Evolutionary conservation across 352 stramenopile genomes (phyloP), one percentile per base, ranked within the genome.

Genomic region (Elongisporangium senticosum): DNA sequence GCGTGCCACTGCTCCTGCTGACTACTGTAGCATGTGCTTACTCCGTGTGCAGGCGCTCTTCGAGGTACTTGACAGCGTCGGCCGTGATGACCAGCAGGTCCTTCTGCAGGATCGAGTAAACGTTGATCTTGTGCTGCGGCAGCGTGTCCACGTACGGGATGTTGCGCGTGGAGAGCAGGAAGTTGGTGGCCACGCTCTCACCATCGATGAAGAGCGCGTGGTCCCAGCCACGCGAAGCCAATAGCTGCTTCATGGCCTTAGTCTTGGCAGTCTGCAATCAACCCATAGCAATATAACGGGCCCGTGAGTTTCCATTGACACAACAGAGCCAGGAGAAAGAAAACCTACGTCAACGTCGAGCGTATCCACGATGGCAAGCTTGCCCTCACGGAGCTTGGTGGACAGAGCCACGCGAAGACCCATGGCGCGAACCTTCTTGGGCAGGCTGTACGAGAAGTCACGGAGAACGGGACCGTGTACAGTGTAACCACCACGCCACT

Each of bases 31-130:
- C 50, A 15, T 13, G 54, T 51, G 56, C 59, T 57, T 89, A 93
- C 68, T 95, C 86, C 26, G 86, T 74, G 74, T 92, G 82, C 63
- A 95, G 75, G 67, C 86, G 81, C 51, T 93, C 75, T 67, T 95
- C 86, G 47, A 95, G 74, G 70, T 95, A 95, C 80, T 93, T 93
- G 69, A 89, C 81, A 24, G 86, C 80, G 59, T 93, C 85, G 56
- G 83, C 83, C 26, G 86, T 93, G 67, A 93, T 79, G 60, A 95
- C 79, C 48, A 95, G 69, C 64, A 95, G 59, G 62, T 95, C 86
- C 74, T 92, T 92, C 64, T 95, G 80, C 68, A 95, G 59, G 71
- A 95, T 93, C 67, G 86, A 91, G 77, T 95, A 95, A 43, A 93
- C 83, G 68, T 93, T 95, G 71, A 95, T 85, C 79, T 93, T 92